These are phyloP conservation scores for Peronosclerospora sorghi DNA, from an alignment of 352 stramenopile genomes.

Conservation along the genomic window DNA sequence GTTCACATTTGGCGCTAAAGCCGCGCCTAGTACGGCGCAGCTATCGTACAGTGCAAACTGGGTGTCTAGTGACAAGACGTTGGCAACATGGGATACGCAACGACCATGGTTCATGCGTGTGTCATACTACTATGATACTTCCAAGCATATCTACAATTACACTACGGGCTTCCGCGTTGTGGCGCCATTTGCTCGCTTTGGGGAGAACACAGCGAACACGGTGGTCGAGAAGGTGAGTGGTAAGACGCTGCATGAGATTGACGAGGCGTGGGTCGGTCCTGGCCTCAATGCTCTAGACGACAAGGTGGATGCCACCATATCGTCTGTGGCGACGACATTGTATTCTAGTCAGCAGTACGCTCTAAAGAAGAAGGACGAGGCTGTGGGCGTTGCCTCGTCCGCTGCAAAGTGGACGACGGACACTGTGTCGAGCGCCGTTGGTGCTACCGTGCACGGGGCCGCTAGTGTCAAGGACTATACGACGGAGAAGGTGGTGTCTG, in stretches of 20 bases:
- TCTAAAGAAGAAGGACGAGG: constrained; percentile 57
- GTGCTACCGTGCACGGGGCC: constrained; percentile 29
- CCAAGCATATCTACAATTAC: constrained; percentile 65
- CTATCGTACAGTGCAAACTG: constrained; percentile 23
- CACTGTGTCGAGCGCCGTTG: constrained; percentile 30
- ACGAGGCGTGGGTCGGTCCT: constrained; percentile 37
- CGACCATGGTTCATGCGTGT: constrained; percentile 44
- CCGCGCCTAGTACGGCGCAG: constrained; percentile 13
- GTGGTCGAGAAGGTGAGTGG: constrained; percentile 46
- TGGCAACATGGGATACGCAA: constrained; percentile 7
- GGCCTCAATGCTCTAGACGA: constrained; percentile 47
- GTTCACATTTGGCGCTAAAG: constrained; percentile 29
- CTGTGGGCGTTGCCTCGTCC: constrained; percentile 23
- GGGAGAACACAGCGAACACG: constrained; percentile 39
- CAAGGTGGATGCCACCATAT: constrained; percentile 52
- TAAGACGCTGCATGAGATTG: constrained; percentile 48
- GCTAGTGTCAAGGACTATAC: constrained; percentile 56
- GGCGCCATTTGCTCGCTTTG: constrained; percentile 37
- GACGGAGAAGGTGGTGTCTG: constrained; percentile 27
- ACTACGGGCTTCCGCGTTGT: constrained; percentile 56
- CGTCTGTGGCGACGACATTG: constrained; percentile 35
- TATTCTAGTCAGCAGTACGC: constrained; percentile 51
- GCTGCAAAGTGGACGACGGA: constrained; percentile 34
- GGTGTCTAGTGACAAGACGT: constrained; percentile 12
- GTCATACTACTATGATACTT: constrained; percentile 64